Evolutionary conservation across 768 basidiomycete species (phyloP).

Genomic region (Boletus eberwhitei): DNA sequence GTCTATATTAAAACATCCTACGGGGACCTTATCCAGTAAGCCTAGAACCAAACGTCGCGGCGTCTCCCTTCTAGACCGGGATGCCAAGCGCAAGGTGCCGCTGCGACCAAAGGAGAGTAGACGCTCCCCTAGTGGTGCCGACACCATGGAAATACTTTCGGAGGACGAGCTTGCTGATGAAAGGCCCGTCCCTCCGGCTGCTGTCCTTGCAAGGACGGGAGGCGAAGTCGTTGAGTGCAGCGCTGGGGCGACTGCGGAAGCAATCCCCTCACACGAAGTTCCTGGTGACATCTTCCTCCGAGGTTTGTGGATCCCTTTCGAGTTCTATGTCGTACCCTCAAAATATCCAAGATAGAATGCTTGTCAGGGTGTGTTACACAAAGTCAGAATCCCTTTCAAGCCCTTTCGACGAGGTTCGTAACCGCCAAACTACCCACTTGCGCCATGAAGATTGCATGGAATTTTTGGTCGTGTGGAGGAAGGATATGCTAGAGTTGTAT

Average conservation of each 20-base stretch:
- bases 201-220: constrained; percentile 64
- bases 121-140: constrained; percentile 21
- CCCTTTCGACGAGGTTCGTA: constrained; percentile 63
- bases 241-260: constrained; percentile 50
- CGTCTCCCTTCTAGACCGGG: constrained; percentile 13
- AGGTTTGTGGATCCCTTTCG: constrained; percentile 46
- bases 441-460: constrained; percentile 72
- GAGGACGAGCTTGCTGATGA: constrained; percentile 19
- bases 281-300: constrained; percentile 65
- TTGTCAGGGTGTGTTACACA: constrained; percentile 71
- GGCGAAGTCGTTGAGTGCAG: constrained; percentile 59
- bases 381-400: constrained; percentile 46
- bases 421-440: constrained; percentile 61
- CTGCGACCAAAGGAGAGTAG: constrained; percentile 21
- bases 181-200: constrained; percentile 50
- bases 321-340: constrained; percentile 3
- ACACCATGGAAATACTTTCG: neutral
- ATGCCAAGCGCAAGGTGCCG: constrained; percentile 7
- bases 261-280: constrained; percentile 16
- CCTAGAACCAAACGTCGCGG: constrained; percentile 7
- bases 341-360: constrained; percentile 73
- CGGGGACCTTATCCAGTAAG: constrained; percentile 4
- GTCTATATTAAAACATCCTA: constrained; percentile 24
- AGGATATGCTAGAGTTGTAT: constrained; percentile 76
- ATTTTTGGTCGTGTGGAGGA: constrained; percentile 83